A percentile compares a stretch with the other conserved stretches of the same genome.
These are phyloP conservation scores for Silene conica DNA, from an alignment of 148 eudicot species.

Conservation along the genomic window DNA sequence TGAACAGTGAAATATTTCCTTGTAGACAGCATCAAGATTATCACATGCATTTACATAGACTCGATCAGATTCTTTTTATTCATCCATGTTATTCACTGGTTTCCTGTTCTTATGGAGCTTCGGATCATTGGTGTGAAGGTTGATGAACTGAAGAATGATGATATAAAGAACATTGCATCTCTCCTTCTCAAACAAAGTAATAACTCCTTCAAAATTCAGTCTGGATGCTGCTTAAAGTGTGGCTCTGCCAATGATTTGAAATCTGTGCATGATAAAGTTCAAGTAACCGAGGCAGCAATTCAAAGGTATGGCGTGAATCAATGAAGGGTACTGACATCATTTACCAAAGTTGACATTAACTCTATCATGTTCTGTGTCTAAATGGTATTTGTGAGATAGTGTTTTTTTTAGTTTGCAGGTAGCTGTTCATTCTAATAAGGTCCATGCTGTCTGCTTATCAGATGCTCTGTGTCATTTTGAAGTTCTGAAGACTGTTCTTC, in stretches of 20 bases:
- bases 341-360: background rate
- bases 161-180: conserved; percentile 44
- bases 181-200: conserved; percentile 33
- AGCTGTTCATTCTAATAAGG: conserved; percentile 35
- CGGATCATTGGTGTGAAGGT: conserved; percentile 29
- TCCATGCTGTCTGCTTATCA: conserved; percentile 31
- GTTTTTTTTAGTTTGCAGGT: conserved; percentile 47
- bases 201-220: conserved; percentile 26
- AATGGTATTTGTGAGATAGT: background rate
- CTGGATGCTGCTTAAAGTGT: conserved; percentile 70
- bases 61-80: background rate
- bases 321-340: background rate
- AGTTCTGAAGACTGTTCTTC: conserved; percentile 43
- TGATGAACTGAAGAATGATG: conserved; percentile 28
- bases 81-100: background rate
- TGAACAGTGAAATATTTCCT: background rate
- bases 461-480: conserved; percentile 49
- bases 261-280: conserved; percentile 31
- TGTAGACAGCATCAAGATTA: background rate
- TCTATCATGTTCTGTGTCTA: conserved; percentile 3
- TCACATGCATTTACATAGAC: background rate
- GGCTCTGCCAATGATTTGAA: conserved; percentile 50
- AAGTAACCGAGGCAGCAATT: conserved; percentile 38
- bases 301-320: conserved; percentile 39
- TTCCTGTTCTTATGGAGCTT: background rate